Evolutionary conservation across 202 grass and related monocot species (phyloP), one percentile per base, ranked within the genome.

Genomic region (Dendrocalamus latiflorus): DNA sequence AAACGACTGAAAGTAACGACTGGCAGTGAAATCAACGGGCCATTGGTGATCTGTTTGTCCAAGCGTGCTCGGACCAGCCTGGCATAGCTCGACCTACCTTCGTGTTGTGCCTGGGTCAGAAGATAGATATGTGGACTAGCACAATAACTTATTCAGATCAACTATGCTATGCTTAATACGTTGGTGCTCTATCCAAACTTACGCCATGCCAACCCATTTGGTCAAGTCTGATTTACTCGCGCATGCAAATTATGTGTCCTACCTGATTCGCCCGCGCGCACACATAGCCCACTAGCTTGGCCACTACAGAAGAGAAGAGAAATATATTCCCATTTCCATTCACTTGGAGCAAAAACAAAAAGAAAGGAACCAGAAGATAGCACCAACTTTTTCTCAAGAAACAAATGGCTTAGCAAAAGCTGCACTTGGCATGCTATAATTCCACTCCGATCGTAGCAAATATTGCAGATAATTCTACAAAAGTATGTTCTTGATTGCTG

Each of bases 321-420:
- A 28, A n/a, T 56, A 83, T 91, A 85, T 94, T 85, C 92, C 71
- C 69, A 84, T 83, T 89, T 89, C 88, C 86, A 87, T 85, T 89
- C 60, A 66, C 48, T 42, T 47, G n/a, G 59, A 81, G 72, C 69
- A 6, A 55, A 87, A 80, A 79, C 38, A 62, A 81, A 74, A 84
- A 18, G 34, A 36, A 59, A 84, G 64, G 57, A 74, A 41, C 36
- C n/a, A 55, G 57, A 64, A 63, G 76, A 4, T 28, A 28, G 57
- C 24, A 82, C 72, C 61, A 89, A 33, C 80, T 85, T 83, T 53
- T 87, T 85, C 54, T 63, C 57, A 48, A 75, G 72, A 64, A 77
- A 63, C 72, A 82, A 89, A 75, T 79, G 34, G 64, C 56, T 67
- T 34, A 38, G 33, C 4, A 79, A 63, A 81, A 54, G 64, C 22